phyloP scores from a whole-genome alignment of 2,329 filamentous ascomycete species.

The Plectosphaerella cucumerina region DNA sequence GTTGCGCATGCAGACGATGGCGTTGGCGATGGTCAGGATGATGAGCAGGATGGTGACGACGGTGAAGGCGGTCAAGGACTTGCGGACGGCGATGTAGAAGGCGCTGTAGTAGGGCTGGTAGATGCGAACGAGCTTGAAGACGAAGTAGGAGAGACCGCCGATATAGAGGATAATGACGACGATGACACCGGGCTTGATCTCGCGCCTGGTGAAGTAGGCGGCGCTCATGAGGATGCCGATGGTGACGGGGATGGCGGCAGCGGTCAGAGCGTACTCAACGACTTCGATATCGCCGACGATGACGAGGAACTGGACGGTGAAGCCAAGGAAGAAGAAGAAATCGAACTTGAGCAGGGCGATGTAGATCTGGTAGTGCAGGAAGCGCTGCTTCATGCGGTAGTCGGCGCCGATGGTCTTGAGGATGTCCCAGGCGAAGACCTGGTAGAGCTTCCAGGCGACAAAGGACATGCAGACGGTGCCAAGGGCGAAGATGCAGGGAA shows the following conservation, averaged over 20 bases:
- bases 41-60: conserved; percentile 89
- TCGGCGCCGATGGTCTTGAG: conserved; percentile 99
- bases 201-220: conserved; percentile 78
- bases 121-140: conserved; percentile 97
- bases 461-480: conserved; percentile 70
- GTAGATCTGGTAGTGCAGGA: conserved; percentile 97
- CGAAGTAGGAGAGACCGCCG: conserved; percentile 86
- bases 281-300: conserved; percentile 69
- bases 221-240: conserved; percentile 83
- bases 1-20: conserved; percentile 82
- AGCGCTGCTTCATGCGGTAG: conserved; percentile 92
- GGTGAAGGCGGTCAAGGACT: conserved; percentile 88
- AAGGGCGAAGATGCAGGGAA: conserved; percentile 78
- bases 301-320: conserved; percentile 96
- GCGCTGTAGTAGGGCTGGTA: conserved; percentile 60
- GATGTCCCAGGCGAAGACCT: conserved; percentile 98
- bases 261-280: conserved; percentile 79
- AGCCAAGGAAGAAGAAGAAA: conserved; percentile 99
- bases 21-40: conserved; percentile 81
- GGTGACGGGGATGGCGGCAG: conserved; percentile 86
- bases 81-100: conserved; percentile 74
- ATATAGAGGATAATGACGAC: conserved; percentile 80
- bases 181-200: conserved; percentile 76
- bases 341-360: conserved; percentile 98
- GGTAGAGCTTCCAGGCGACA: conserved; percentile 91